These are phyloP conservation scores for Fusarium abutilonis DNA, from an alignment of 2,329 filamentous ascomycete species.

Conservation along the genomic window DNA sequence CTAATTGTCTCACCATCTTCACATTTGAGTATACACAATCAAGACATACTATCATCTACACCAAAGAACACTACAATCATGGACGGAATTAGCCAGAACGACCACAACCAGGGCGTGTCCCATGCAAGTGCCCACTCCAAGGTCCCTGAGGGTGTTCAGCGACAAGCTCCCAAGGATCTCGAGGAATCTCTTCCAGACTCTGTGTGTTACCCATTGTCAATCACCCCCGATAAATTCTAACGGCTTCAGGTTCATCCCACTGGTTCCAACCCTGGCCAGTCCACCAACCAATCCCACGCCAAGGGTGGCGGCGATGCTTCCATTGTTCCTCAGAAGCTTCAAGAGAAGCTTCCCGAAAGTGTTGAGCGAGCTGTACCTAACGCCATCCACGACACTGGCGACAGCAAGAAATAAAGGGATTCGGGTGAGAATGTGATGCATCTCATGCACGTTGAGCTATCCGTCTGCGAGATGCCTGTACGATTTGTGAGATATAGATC, in stretches of 20 bases:
- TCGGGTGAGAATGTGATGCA: background rate
- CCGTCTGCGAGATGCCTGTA: background rate
- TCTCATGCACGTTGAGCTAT: background rate
- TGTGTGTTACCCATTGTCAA: slow-evolving; percentile 1
- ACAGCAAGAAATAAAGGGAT: slow-evolving; percentile 15
- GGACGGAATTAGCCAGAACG: slow-evolving; percentile 17
- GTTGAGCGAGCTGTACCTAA: slow-evolving; percentile 38
- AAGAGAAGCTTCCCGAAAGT: slow-evolving; percentile 40
- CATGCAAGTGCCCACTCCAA: slow-evolving; percentile 38
- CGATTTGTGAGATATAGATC: background rate
- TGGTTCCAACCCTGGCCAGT: slow-evolving; percentile 21
- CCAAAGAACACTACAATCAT: background rate
- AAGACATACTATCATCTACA: too few relatives aligned
- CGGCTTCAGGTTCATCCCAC: slow-evolving; percentile 38
- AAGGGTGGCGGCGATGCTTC: slow-evolving; percentile 34
- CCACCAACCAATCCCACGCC: slow-evolving; percentile 33
- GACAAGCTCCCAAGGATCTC: slow-evolving; percentile 24
- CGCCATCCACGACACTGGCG: slow-evolving; percentile 37
- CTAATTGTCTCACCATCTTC: background rate
- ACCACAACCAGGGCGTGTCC: slow-evolving; percentile 32
- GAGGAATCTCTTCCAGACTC: slow-evolving; percentile 38
- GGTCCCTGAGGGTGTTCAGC: slow-evolving; percentile 29
- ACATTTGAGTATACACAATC: too few relatives aligned
- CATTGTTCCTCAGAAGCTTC: slow-evolving; percentile 37
- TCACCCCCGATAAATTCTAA: background rate